phyloP scores from a whole-genome alignment of 1,139 yeast genomes.

The Scheffersomyces illinoinensis region DNA sequence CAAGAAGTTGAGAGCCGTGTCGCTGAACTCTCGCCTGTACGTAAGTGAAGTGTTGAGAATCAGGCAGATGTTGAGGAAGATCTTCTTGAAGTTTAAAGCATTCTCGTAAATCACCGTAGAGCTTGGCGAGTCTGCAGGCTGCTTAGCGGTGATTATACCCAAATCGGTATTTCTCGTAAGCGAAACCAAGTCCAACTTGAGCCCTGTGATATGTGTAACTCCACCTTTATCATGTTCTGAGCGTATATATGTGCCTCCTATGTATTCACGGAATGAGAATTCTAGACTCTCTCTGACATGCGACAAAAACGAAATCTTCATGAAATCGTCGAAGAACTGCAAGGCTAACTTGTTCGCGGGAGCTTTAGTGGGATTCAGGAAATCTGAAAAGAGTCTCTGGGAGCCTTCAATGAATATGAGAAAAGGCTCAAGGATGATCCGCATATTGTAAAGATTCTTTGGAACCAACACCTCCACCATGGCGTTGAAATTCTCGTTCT shows the following conservation, averaged over 20 bases:
- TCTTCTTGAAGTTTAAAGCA: conserved; percentile 53
- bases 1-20: conserved; percentile 40
- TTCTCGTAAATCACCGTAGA: conserved; percentile 39
- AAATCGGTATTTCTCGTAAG: conserved; percentile 4
- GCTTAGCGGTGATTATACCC: not conserved
- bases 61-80: conserved; percentile 53
- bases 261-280: conserved; percentile 27
- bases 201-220: conserved; percentile 11
- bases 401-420: conserved; percentile 58
- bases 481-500: conserved; percentile 53
- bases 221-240: conserved; percentile 7
- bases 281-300: conserved; percentile 60
- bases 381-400: conserved; percentile 26
- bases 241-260: conserved; percentile 20
- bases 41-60: conserved; percentile 62
- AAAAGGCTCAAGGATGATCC: conserved; percentile 65
- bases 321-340: conserved; percentile 63
- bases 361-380: conserved; percentile 9
- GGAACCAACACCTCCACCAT: conserved; percentile 70
- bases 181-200: conserved; percentile 21
- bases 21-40: conserved; percentile 54
- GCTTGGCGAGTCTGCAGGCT: not conserved
- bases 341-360: conserved; percentile 24
- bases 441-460: conserved; percentile 78
- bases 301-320: conserved; percentile 65